These are phyloP conservation scores for Protea cynaroides DNA, from an alignment of 164 flowering plant genomes.

Conservation along the genomic window DNA sequence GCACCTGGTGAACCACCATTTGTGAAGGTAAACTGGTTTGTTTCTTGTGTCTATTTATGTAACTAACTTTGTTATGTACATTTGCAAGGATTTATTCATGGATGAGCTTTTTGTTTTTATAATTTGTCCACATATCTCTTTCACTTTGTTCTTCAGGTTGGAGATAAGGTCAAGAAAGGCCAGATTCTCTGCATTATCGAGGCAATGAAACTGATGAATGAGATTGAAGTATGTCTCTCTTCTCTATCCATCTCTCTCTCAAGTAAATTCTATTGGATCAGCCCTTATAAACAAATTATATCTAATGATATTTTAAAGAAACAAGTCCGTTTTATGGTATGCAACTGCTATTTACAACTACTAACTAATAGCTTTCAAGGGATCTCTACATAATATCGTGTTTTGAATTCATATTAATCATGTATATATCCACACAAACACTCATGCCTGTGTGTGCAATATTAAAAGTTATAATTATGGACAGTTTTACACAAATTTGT, in stretches of 20 bases:
- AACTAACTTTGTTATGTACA: background rate
- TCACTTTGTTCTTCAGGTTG: constrained; percentile 37
- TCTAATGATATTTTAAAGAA: too few relatives aligned
- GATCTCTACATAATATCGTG: too few relatives aligned
- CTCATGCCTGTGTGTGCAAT: too few relatives aligned
- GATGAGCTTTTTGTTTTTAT: background rate
- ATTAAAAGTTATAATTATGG: too few relatives aligned
- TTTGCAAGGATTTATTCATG: background rate
- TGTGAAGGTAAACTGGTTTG: constrained; percentile 44
- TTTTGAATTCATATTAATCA: too few relatives aligned
- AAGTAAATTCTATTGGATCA: background rate
- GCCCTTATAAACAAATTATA: background rate
- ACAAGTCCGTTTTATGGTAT: too few relatives aligned
- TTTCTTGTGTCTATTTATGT: background rate
- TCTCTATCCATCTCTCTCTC: background rate
- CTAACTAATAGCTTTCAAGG: too few relatives aligned
- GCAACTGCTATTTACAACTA: too few relatives aligned
- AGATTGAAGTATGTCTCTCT: constrained; percentile 52
- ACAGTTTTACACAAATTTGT: too few relatives aligned
- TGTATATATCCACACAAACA: too few relatives aligned
- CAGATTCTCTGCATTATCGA: constrained; percentile 72
- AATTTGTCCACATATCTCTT: background rate
- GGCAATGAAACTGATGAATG: constrained; percentile 87
- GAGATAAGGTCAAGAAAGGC: constrained; percentile 75
- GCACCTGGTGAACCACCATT: constrained; percentile 77